phyloP scores from a whole-genome alignment of 306 rosid species.

The Medicago ruthenica region DNA sequence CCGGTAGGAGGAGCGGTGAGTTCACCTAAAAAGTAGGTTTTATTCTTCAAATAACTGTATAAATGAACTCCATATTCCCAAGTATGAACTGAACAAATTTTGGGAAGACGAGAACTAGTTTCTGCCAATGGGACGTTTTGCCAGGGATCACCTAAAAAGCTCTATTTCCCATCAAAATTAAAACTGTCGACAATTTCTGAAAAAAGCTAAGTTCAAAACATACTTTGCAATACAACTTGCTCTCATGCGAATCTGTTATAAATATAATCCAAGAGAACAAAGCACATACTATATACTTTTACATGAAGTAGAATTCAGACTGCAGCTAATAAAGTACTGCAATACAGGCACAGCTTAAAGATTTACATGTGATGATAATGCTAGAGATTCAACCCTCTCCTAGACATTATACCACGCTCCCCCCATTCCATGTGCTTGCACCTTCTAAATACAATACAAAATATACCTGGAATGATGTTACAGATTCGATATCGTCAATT shows the following conservation, averaged over 20 bases:
- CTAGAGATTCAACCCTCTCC: slow-evolving; percentile 8
- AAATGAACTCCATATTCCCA: slow-evolving; percentile 3
- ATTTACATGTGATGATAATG: neutral
- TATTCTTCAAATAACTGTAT: slow-evolving; percentile 7
- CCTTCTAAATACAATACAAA: neutral
- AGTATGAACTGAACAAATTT: slow-evolving; percentile 4
- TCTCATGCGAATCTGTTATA: slow-evolving; percentile 1
- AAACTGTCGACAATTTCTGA: neutral
- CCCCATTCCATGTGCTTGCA: neutral
- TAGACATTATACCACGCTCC: neutral
- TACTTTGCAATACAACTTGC: neutral
- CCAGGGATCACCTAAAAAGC: neutral
- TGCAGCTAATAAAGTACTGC: neutral
- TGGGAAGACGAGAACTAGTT: neutral
- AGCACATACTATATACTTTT: neutral
- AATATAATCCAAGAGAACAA: neutral
- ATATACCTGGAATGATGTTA: slow-evolving; percentile 66
- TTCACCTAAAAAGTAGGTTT: neutral
- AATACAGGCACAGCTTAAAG: neutral
- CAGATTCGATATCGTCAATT: slow-evolving; percentile 60
- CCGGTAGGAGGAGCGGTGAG: neutral
- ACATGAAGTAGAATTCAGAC: slow-evolving; percentile 9
- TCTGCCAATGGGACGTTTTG: slow-evolving; percentile 16
- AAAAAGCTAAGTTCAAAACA: slow-evolving; percentile 10
- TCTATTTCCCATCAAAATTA: neutral